Conservation (phyloP, 2,329 filamentous ascomycete genomes). For the Fonsecaea multimorphosa region DNA sequence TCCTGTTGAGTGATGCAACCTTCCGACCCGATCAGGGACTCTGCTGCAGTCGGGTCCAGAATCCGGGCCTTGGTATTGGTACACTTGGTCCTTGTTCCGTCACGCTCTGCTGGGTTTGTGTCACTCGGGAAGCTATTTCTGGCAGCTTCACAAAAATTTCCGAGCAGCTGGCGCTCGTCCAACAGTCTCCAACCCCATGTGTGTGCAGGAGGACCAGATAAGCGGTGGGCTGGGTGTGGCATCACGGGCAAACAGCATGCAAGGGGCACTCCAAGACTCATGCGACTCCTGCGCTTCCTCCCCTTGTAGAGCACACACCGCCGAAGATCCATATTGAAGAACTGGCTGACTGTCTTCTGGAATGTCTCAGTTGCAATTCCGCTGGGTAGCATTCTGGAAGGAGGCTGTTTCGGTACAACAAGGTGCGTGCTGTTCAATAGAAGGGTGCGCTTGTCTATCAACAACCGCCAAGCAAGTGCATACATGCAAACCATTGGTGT, state of each 20-base stretch:
- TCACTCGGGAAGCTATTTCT: constrained; percentile 23
- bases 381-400: constrained; percentile 29
- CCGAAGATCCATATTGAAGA: constrained; percentile 15
- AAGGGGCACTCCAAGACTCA: constrained; percentile 1
- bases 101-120: constrained; percentile 10
- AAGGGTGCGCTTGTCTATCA: constrained; percentile 3
- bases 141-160: constrained; percentile 23
- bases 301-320: constrained; percentile 4
- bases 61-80: constrained; percentile 26
- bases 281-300: neutral
- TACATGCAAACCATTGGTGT: neutral
- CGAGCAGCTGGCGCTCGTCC: constrained; percentile 21
- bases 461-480: neutral
- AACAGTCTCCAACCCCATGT: constrained; percentile 14
- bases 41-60: constrained; percentile 16
- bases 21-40: constrained; percentile 8
- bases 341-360: constrained; percentile 21
- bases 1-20: constrained; percentile 12
- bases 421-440: constrained; percentile 10
- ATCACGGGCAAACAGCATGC: constrained; percentile 16
- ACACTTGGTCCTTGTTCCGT: constrained; percentile 1
- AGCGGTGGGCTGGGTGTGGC: constrained; percentile 18
- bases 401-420: neutral
- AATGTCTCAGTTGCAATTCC: constrained; percentile 28
- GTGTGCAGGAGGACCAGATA: constrained; percentile 7